Percentiles rank a stretch among this genome's conserved stretches.
phyloP scores from a whole-genome alignment of 1,284 basidiomycete species.

The Ganoderma lingzhi region DNA sequence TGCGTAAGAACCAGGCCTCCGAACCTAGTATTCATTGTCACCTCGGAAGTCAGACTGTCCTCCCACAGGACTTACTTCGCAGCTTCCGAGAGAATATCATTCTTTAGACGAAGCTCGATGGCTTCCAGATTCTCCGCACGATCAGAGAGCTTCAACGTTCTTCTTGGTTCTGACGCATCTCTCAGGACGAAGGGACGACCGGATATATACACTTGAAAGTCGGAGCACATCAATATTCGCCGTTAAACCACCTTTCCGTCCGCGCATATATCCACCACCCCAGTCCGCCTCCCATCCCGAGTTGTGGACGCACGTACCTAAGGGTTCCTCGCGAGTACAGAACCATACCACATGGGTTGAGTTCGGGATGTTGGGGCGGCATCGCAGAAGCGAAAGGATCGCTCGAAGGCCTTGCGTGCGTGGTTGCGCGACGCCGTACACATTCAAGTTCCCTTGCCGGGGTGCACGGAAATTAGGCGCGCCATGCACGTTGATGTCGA shows the following conservation, averaged over 20 bases:
- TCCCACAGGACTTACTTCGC: constrained; percentile 56
- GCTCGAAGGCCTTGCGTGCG: constrained; percentile 93
- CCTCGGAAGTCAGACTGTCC: background rate
- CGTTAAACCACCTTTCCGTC: background rate
- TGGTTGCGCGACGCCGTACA: constrained; percentile 95
- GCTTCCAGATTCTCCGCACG: constrained; percentile 95
- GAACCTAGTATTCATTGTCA: constrained; percentile 57
- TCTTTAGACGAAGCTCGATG: constrained; percentile 91
- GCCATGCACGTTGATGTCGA: constrained; percentile 93
- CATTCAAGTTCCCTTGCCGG: constrained; percentile 79
- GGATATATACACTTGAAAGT: constrained; percentile 82
- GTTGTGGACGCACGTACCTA: constrained; percentile 55
- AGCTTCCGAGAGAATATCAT: constrained; percentile 94
- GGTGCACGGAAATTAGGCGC: constrained; percentile 96
- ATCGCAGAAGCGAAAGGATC: constrained; percentile 88
- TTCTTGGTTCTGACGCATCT: constrained; percentile 87
- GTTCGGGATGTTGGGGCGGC: constrained; percentile 69
- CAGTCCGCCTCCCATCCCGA: background rate
- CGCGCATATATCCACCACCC: background rate
- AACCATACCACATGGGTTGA: constrained; percentile 85
- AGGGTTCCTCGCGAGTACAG: constrained; percentile 85
- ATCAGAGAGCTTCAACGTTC: constrained; percentile 87
- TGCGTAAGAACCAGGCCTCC: constrained; percentile 95
- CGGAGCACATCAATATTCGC: constrained; percentile 26
- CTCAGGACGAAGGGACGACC: constrained; percentile 96